Evolutionary conservation across 306 rosid species (phyloP).

Genomic region (Pyrus betulifolia): DNA sequence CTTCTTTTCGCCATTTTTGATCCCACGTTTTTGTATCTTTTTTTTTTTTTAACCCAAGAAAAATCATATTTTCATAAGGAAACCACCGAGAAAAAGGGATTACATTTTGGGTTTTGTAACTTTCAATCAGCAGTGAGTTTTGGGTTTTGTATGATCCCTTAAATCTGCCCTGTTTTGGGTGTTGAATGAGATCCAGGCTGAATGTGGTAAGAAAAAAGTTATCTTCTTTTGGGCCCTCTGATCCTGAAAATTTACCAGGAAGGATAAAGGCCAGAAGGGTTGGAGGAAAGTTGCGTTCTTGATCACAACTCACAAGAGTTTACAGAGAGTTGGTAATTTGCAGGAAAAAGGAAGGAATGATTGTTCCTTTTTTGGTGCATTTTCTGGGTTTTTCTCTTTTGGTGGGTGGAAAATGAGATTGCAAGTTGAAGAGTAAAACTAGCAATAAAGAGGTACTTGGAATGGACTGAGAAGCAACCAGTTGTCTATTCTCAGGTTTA

Average conservation of each 20-base stretch:
- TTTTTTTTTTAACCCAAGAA: background rate
- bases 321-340: background rate
- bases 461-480: slow-evolving; percentile 2
- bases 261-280: background rate
- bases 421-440: background rate
- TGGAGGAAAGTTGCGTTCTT: background rate
- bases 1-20: background rate
- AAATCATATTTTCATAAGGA: background rate
- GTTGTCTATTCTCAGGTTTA: background rate
- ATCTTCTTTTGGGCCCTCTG: background rate
- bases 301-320: background rate
- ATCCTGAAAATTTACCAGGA: background rate
- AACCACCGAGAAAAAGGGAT: background rate
- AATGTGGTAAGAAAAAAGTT: background rate
- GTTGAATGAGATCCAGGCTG: slow-evolving; percentile 7
- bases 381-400: background rate
- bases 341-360: background rate
- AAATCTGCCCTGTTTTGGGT: background rate
- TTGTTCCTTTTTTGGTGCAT: background rate
- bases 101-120: background rate
- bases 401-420: slow-evolving; percentile 1
- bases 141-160: background rate
- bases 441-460: background rate
- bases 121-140: background rate
- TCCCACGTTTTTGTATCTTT: background rate